phyloP scores from a whole-genome alignment of 805 yeast genomes.

The Zygoascus tannicola region DNA sequence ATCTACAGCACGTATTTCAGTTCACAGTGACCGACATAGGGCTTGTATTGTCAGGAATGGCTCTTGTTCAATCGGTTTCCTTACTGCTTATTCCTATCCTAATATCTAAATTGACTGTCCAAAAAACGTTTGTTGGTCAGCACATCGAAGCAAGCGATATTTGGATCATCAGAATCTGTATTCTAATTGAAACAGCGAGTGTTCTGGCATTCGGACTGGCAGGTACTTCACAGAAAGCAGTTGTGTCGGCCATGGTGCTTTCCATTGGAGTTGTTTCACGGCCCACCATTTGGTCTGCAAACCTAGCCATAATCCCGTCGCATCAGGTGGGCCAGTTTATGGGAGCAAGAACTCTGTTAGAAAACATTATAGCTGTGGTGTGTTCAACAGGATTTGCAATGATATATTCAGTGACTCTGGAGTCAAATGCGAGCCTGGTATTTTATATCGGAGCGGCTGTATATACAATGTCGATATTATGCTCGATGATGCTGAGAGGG shows the following conservation, averaged over 20 bases:
- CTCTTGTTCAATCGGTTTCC: neutral
- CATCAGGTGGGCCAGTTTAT: slow-evolving; percentile 1
- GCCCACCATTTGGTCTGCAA: slow-evolving; percentile 4
- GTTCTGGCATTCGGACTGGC: neutral
- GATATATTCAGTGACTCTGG: neutral
- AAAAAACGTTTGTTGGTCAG: too few relatives aligned
- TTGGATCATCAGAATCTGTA: neutral
- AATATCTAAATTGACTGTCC: neutral
- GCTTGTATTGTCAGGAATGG: neutral
- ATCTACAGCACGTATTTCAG: slow-evolving; percentile 1
- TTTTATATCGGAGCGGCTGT: neutral
- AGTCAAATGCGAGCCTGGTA: neutral
- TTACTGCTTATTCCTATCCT: neutral
- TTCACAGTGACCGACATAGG: slow-evolving; percentile 1
- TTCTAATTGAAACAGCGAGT: neutral
- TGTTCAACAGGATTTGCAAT: neutral
- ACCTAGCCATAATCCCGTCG: neutral
- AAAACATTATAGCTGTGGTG: slow-evolving; percentile 1
- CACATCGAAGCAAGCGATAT: neutral
- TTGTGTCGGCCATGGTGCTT: neutral
- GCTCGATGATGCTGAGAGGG: neutral
- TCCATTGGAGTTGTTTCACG: slow-evolving; percentile 2
- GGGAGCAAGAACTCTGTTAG: slow-evolving; percentile 3
- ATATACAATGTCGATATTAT: neutral
- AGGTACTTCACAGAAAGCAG: neutral